Percentiles rank a stretch among this genome's conserved stretches.
These are phyloP conservation scores for Naganishia vaughanmartiniae DNA, from an alignment of 768 basidiomycete genomes.

Conservation along the genomic window DNA sequence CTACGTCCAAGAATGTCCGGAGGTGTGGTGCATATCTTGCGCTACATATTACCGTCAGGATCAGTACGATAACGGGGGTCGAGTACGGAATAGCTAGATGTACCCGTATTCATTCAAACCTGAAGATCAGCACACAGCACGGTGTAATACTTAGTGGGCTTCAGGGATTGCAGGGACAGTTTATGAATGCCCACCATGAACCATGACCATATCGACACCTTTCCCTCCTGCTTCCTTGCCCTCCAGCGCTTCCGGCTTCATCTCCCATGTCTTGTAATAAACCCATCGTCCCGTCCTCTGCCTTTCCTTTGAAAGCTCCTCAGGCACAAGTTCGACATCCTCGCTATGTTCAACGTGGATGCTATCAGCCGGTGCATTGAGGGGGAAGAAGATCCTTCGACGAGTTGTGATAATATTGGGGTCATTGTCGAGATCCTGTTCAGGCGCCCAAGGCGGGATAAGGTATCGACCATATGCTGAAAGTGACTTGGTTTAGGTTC, in stretches of 20 bases:
- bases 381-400: conserved; percentile 48
- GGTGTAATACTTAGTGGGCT: too few species aligned
- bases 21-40: conserved; percentile 51
- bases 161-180: too few species aligned
- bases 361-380: conserved; percentile 37
- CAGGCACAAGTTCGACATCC: conserved; percentile 42
- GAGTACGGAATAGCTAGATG: not conserved
- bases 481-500: conserved; percentile 6
- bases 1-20: conserved; percentile 47
- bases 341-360: conserved; percentile 46
- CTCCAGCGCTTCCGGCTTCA: conserved; percentile 33
- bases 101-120: conserved; percentile 48
- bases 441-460: conserved; percentile 44
- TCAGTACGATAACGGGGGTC: not conserved
- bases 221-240: conserved; percentile 47
- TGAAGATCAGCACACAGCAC: not conserved
- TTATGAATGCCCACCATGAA: conserved; percentile 49
- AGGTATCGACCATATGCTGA: conserved; percentile 50
- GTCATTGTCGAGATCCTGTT: conserved; percentile 42
- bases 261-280: conserved; percentile 51
- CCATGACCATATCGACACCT: conserved; percentile 49
- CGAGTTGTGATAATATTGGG: conserved; percentile 39
- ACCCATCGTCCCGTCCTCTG: conserved; percentile 49
- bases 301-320: conserved; percentile 43
- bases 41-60: conserved; percentile 16